Evolutionary conservation across 2,329 filamentous ascomycete genomes (phyloP), one percentile per base, ranked within the genome.

Genomic region (Monosporascus sp.): DNA sequence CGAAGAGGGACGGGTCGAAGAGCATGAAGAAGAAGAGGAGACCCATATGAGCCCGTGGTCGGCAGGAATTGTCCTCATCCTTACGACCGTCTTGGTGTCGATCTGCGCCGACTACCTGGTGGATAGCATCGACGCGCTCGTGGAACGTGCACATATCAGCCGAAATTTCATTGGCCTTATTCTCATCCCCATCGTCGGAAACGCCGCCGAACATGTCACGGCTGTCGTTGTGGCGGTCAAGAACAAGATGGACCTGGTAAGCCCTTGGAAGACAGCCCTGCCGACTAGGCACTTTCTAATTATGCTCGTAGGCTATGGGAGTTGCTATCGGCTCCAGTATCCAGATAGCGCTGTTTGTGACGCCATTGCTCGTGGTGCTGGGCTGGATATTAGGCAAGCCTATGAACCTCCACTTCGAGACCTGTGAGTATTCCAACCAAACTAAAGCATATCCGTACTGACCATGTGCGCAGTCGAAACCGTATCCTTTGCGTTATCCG

Each of bases 91-190:
- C 15, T 68, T 87, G 3, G 88, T 93, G 28, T 80, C 88, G 18
- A 68, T 89, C 52, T 91, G 88, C 63, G 88, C 88, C 59, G 88
- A 91, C 56, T 89, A 88, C 63, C 78, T 92, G 7, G 88, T 92
- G 37, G 85, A 83, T 62, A 89, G 85, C 63, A 91, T 91, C 63
- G 87, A 91, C 59, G 76, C 78, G 28, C 80, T 92, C 47, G 88
- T 91, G 24, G 78, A 83, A 60, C 83, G 77, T 44, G 83, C 84
- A 2, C 79, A 85, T 55, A 88, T 92, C 67, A 90, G 85, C 74
- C 88, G 88, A 71, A 89, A 85, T 1, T 92, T 92, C 61, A 90
- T 92, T 61, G 88, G 88, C 75, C 74, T 91, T 48, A 89, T 91
- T 49, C 74, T 91, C 20, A 87, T 91, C 48, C 88, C 88, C 3